Evolutionary conservation across 2,329 filamentous ascomycete species (phyloP), one percentile per base, ranked within the genome.

Genomic region (Claviceps maximensis): DNA sequence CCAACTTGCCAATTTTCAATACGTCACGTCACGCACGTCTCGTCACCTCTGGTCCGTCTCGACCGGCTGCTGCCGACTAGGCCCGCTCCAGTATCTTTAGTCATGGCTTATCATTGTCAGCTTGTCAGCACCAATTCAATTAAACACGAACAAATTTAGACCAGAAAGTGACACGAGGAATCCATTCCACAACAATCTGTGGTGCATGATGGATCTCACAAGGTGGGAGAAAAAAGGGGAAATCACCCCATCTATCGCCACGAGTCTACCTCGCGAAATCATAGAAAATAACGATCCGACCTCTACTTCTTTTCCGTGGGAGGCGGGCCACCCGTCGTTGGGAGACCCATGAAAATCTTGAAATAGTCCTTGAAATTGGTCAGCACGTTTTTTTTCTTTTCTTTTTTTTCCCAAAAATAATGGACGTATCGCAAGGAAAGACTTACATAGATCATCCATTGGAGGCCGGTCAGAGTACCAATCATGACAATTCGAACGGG

Each of bases 401-500:
- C n/a, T n/a, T n/a, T n/a, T n/a, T n/a, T n/a, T n/a, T n/a, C n/a
- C n/a, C n/a, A n/a, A n/a, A n/a, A 15, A 33, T 19, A 31, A 3
- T 47, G 13, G 2, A 7, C 19, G 17, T 2, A 3, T 13, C 17
- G n/a, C 4, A 21, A 19, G n/a, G 3, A 49, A 31, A 40, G n/a
- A 69, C 76, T 74, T 62, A 79, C 85, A 71, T 90, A 93, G 67
- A 90, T 93, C 84, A 94, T 88, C 89, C 89, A 95, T 73, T 95
- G 89, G 56, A 95, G 72, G 55, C 87, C 88, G 21, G 87, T 94
- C 63, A 86, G 67, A 29, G 82, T 86, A 60, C 85, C 87, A 58
- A 94, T 88, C 89, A 95, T 95, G 63, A 95, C 82, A 63, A 95
- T 95, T 54, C 78, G 67, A 49, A 95, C 86, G 0, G 87, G 84